Evolutionary conservation across 805 yeast genomes (phyloP).

Genomic region (Ogataea glucozyma): DNA sequence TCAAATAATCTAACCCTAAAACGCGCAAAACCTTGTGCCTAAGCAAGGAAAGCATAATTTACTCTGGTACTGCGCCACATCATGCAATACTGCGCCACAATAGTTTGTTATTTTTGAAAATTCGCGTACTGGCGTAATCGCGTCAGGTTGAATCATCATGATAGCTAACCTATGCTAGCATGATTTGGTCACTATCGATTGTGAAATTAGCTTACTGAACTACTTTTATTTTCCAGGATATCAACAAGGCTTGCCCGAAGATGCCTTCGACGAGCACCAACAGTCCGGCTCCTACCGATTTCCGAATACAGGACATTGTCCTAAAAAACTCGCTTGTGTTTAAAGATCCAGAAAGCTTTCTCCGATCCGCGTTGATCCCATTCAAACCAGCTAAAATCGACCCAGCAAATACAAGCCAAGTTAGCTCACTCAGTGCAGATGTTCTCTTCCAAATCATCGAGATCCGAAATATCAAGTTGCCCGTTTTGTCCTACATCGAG

Average conservation of each 20-base stretch:
- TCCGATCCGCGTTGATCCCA: constrained; percentile 10
- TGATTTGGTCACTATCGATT: too few relatives aligned
- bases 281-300: not conserved
- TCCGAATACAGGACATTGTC: constrained; percentile 9
- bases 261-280: not conserved
- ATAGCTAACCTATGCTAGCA: too few relatives aligned
- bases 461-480: constrained; percentile 52
- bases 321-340: constrained; percentile 9
- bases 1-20: too few relatives aligned
- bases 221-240: too few relatives aligned
- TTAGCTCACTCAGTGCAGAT: constrained; percentile 15
- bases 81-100: too few relatives aligned
- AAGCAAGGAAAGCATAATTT: too few relatives aligned
- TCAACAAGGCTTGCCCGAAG: not conserved
- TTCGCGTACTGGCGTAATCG: too few relatives aligned
- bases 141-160: too few relatives aligned
- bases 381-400: constrained; percentile 11
- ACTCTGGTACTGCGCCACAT: too few relatives aligned
- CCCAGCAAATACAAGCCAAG: constrained; percentile 1
- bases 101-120: too few relatives aligned
- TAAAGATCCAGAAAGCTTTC: constrained; percentile 8
- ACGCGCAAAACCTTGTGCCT: too few relatives aligned
- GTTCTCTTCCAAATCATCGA: constrained; percentile 57
- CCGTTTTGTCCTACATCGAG: constrained; percentile 56
- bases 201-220: too few relatives aligned